Evolutionary conservation across 352 stramenopile species (phyloP).

Genomic region (Globisporangium rhizosaccharum): DNA sequence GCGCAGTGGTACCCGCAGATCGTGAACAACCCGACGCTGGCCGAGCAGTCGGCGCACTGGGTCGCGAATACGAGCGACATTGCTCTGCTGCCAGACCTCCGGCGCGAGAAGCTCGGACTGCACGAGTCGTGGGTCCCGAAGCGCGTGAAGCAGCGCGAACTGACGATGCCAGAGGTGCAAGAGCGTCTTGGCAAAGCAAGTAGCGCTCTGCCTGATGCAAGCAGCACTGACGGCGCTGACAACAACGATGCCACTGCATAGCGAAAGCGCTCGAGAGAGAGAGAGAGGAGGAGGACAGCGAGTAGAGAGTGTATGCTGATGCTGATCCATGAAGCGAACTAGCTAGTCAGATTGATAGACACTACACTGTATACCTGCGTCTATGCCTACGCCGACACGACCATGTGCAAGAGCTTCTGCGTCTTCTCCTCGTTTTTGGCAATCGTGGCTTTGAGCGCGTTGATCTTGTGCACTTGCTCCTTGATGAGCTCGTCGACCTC

Average conservation of each 20-base stretch:
- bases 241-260: too few species aligned
- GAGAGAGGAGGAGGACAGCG: too few species aligned
- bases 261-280: too few species aligned
- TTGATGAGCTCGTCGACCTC: conserved; percentile 90
- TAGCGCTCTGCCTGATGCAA: too few species aligned
- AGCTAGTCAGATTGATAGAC: too few species aligned
- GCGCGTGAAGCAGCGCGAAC: conserved; percentile 48
- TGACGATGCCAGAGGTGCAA: conserved; percentile 56
- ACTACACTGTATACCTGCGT: too few species aligned
- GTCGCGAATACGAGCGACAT: conserved; percentile 33
- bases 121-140: conserved; percentile 65
- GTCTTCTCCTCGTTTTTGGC: conserved; percentile 92
- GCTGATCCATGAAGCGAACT: too few species aligned
- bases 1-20: conserved; percentile 57
- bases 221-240: too few species aligned
- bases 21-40: conserved; percentile 63
- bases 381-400: conserved; percentile 57
- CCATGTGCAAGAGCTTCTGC: conserved; percentile 83
- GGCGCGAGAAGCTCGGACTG: conserved; percentile 40
- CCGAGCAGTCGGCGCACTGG: conserved; percentile 46
- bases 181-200: conserved; percentile 23
- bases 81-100: conserved; percentile 43
- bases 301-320: too few species aligned
- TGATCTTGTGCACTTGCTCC: conserved; percentile 90
- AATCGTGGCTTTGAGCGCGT: conserved; percentile 89